Conservation (phyloP, 2,329 filamentous ascomycete species). For the Oidium heveae region DNA sequence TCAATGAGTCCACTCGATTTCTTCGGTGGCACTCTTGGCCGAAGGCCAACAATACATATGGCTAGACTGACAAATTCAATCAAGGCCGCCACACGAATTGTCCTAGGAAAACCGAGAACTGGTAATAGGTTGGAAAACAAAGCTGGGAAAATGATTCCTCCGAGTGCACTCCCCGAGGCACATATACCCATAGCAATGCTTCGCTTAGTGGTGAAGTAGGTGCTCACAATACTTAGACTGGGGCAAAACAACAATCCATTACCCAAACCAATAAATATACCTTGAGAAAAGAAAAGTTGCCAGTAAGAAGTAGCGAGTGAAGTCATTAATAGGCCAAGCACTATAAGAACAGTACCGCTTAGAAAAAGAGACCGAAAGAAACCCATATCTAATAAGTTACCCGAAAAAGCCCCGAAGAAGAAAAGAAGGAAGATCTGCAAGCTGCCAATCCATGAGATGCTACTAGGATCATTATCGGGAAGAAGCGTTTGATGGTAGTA, state of each 20-base stretch:
- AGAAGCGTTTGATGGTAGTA: too few species aligned
- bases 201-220: slow-evolving; percentile 18
- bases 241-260: slow-evolving; percentile 15
- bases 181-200: slow-evolving; percentile 16
- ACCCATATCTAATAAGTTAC: too few species aligned
- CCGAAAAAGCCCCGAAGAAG: too few species aligned
- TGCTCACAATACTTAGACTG: slow-evolving; percentile 15
- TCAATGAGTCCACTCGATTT: slow-evolving; percentile 12
- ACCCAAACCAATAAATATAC: too few species aligned
- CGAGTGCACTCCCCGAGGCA: slow-evolving; percentile 16
- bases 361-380: too few species aligned
- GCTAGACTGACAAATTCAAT: slow-evolving; percentile 17
- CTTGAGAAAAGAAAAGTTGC: too few species aligned
- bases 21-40: slow-evolving; percentile 17
- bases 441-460: too few species aligned
- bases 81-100: slow-evolving; percentile 21
- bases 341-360: too few species aligned
- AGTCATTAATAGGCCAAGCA: too few species aligned
- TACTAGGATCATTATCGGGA: too few species aligned
- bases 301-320: too few species aligned
- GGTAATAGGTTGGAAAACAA: slow-evolving; percentile 19
- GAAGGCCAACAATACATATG: slow-evolving; percentile 16
- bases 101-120: slow-evolving; percentile 20
- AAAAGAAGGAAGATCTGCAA: too few species aligned
- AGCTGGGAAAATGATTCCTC: slow-evolving; percentile 21